Percentiles rank a stretch among this genome's conserved stretches.
phyloP scores from a whole-genome alignment of 2,329 filamentous ascomycete genomes.

The Botrytis porri region DNA sequence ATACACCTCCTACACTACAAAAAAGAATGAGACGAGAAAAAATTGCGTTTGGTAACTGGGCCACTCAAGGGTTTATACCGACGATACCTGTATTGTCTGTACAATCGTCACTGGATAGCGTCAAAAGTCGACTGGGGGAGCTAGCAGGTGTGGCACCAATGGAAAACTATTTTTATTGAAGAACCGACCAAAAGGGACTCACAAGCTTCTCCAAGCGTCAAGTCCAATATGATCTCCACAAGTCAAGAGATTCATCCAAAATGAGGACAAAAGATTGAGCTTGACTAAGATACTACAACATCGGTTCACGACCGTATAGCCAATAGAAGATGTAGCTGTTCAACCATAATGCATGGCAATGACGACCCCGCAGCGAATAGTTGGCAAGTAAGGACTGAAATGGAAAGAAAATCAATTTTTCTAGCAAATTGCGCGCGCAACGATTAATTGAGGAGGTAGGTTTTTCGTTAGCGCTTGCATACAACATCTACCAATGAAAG shows the following conservation, averaged over 20 bases:
- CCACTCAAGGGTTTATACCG: conserved; percentile 17
- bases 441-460: conserved; percentile 2
- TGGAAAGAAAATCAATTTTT: conserved; percentile 7
- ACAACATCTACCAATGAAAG: conserved; percentile 13
- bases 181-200: conserved; percentile 15
- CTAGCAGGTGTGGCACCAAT: conserved; percentile 4
- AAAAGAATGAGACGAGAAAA: conserved; percentile 15
- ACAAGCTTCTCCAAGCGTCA: conserved; percentile 14
- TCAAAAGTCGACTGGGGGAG: conserved; percentile 8
- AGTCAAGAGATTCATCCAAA: conserved; percentile 1
- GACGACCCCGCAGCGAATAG: conserved; percentile 2
- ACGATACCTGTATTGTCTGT: conserved; percentile 8
- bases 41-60: conserved; percentile 11
- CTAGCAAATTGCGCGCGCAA: conserved; percentile 19
- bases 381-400: conserved; percentile 7
- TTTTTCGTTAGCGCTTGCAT: conserved; percentile 15
- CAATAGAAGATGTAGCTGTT: conserved; percentile 11
- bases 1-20: conserved; percentile 16
- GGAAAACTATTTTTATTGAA: conserved; percentile 13
- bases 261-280: neutral
- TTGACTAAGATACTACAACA: conserved; percentile 8
- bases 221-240: conserved; percentile 5
- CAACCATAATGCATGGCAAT: conserved; percentile 1
- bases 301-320: neutral
- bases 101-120: conserved; percentile 8